These are phyloP conservation scores for Lathyrus sativus DNA, from an alignment of 306 rosid genomes.

Conservation along the genomic window DNA sequence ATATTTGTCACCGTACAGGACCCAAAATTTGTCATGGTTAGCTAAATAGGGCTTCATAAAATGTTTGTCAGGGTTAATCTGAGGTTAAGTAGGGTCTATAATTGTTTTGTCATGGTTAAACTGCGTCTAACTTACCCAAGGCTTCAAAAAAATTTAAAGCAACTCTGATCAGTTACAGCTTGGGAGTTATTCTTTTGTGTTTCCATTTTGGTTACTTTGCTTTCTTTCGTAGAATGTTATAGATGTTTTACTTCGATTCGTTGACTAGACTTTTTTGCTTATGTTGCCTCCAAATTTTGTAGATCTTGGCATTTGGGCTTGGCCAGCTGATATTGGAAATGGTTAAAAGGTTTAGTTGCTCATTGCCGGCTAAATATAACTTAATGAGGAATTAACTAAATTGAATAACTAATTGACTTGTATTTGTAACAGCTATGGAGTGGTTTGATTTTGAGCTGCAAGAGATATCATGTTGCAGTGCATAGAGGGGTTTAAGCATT, in stretches of 20 bases:
- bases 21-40: too few relatives aligned
- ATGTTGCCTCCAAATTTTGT: slow-evolving; percentile 33
- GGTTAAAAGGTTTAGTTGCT: slow-evolving; percentile 63
- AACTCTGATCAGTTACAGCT: not conserved
- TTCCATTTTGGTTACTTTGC: slow-evolving; percentile 30
- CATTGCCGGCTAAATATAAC: slow-evolving; percentile 23
- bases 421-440: slow-evolving; percentile 71
- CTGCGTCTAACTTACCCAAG: too few relatives aligned
- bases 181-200: slow-evolving; percentile 15
- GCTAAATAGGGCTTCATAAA: too few relatives aligned
- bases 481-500: slow-evolving; percentile 64
- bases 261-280: slow-evolving; percentile 18
- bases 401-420: slow-evolving; percentile 33
- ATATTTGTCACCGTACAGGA: too few relatives aligned
- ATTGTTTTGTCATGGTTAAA: too few relatives aligned
- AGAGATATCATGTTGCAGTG: slow-evolving; percentile 83
- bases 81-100: too few relatives aligned
- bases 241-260: slow-evolving; percentile 29
- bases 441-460: slow-evolving; percentile 49
- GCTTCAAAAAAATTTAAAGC: too few relatives aligned
- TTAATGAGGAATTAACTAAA: slow-evolving; percentile 24
- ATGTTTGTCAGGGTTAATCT: too few relatives aligned
- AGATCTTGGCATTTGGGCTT: slow-evolving; percentile 41
- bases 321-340: slow-evolving; percentile 56
- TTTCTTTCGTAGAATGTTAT: not conserved